Base-by-base conservation (phyloP, 306 rosid species). In the Prinsepia uniflora region DNA sequence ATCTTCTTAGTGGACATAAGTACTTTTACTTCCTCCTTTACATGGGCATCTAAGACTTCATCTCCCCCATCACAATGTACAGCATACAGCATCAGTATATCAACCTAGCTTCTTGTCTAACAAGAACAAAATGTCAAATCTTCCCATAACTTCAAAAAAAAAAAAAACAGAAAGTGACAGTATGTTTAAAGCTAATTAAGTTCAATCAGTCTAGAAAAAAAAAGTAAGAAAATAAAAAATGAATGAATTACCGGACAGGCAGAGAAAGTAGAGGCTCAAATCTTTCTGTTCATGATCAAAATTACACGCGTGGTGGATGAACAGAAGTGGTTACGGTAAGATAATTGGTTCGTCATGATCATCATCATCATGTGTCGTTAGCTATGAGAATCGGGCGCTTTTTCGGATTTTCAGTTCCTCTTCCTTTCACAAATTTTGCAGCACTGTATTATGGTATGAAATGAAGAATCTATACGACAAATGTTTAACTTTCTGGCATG, bases 51-150 rank as follows among this genome's bases (percentile, higher is more conserved):
- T 84, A 78, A 80, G 80, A 72, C 91, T 76, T 48, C 50, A 45
- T 69, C 69, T 73, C 63, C 63, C 72, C 52, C 55, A 72, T 55
- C 36, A 58, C 48, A 63, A 43, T 46, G 62, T 20, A 80, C 57
- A 52, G 11, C 46, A 43, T 43, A 53, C 49, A 77, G 40, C 68
- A 73, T n/a, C 54, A 18, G 15, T 46, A 20, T 63, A 40, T 36
- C 68, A 46, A 74, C 46, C 36, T 45, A 58, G 86, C 36, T 30
- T 30, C 36, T 30, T 30, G 36, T 30, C 36, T 30, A 74, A 42
- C 36, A 42, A 58, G 86, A 86, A 86, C 83, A 86, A 86, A 54
- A 70, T 81, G 83, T 81, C 89, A 76, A 74, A 73, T 82, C 82
- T 72, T 10, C 67, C 80, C 13, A 65, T 9, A 30, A 30, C 4